Evolutionary conservation across 805 yeast species (phyloP).

Genomic region (Tetrapisispora namnaoensis): DNA sequence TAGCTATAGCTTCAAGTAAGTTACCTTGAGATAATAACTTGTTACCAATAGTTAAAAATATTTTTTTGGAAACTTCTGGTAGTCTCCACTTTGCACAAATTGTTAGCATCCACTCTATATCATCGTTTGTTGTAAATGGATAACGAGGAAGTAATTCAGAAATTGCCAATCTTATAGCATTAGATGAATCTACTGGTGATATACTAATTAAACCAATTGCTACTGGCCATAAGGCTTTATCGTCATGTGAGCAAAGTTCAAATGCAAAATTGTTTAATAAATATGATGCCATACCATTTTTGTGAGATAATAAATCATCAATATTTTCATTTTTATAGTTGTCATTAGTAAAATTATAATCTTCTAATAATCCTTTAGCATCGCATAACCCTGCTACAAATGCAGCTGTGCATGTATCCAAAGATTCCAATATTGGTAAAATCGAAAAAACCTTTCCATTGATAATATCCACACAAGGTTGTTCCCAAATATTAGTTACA

Average conservation of each 20-base stretch:
- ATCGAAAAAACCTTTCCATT: constrained; percentile 48
- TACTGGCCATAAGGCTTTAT: constrained; percentile 49
- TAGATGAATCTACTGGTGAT: constrained; percentile 35
- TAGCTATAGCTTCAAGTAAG: constrained; percentile 51
- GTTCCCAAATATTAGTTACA: constrained; percentile 40
- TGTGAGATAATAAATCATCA: constrained; percentile 26
- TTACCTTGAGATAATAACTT: constrained; percentile 44
- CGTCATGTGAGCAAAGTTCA: constrained; percentile 22
- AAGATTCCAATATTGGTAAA: constrained; percentile 46
- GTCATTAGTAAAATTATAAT: constrained; percentile 22
- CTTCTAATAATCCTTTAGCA: constrained; percentile 48
- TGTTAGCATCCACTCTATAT: constrained; percentile 68
- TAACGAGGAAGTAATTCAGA: constrained; percentile 51
- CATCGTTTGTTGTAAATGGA: constrained; percentile 58
- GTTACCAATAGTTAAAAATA: constrained; percentile 42
- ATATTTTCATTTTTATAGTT: constrained; percentile 12
- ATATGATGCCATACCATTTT: constrained; percentile 38
- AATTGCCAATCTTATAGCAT: constrained; percentile 30
- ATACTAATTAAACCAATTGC: constrained; percentile 56
- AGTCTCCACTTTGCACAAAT: constrained; percentile 60
- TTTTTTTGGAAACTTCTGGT: constrained; percentile 44
- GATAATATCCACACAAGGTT: constrained; percentile 45
- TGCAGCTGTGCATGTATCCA: constrained; percentile 57
- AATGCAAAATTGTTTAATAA: constrained; percentile 25
- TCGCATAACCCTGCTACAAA: constrained; percentile 53